Conservation (phyloP, 1,139 yeast genomes). For the Casaregolazyma lundiana region DNA sequence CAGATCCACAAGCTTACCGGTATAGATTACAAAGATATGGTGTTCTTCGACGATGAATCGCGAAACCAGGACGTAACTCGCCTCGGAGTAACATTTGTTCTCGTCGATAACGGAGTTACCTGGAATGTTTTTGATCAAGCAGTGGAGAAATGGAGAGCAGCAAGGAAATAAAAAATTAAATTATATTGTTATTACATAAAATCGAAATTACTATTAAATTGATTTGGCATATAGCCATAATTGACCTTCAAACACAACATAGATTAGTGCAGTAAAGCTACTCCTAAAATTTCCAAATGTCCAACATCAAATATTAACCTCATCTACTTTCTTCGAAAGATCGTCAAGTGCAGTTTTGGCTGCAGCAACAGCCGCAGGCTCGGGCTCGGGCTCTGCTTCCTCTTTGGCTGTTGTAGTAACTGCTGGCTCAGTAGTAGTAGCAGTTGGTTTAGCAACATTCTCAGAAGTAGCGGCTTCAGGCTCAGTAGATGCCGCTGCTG, state of each 20-base stretch:
- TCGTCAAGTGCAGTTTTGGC: neutral
- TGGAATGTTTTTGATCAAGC: slow-evolving; percentile 40
- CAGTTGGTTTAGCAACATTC: neutral
- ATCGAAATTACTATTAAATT: neutral
- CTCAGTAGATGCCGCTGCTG: neutral
- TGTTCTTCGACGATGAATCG: slow-evolving; percentile 65
- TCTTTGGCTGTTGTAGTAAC: neutral
- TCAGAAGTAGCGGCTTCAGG: neutral
- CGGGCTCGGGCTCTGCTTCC: neutral
- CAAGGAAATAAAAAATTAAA: neutral
- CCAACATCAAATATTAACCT: neutral
- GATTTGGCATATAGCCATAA: neutral
- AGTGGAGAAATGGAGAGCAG: slow-evolving; percentile 18
- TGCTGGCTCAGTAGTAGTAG: neutral
- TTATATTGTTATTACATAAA: neutral
- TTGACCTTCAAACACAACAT: neutral
- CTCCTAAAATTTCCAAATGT: too few species aligned
- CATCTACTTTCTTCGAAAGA: slow-evolving; percentile 1
- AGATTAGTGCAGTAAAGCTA: too few species aligned
- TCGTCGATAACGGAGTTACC: slow-evolving; percentile 52
- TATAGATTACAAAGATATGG: slow-evolving; percentile 47
- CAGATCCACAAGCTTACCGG: slow-evolving; percentile 44
- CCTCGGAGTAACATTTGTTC: slow-evolving; percentile 58
- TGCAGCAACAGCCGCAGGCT: neutral
- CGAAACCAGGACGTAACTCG: slow-evolving; percentile 62